Percentiles rank a stretch among this genome's conserved stretches.
Conservation (phyloP, 257 asterid genomes). For the Forsythia viridissima region DNA sequence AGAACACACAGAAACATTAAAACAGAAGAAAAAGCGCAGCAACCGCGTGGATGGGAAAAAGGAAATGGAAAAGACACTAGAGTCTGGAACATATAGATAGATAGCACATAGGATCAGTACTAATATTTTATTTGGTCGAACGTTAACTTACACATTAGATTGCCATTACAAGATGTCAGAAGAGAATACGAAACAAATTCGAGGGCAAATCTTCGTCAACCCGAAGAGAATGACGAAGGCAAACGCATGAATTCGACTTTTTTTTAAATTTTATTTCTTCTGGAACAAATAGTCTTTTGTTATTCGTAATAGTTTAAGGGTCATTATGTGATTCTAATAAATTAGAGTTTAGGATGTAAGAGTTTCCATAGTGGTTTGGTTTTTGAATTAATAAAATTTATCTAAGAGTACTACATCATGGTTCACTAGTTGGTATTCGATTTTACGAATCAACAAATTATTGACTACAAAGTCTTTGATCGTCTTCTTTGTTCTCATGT, state of each 20-base stretch:
- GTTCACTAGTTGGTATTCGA: not conserved
- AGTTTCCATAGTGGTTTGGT: not conserved
- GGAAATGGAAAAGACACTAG: not conserved
- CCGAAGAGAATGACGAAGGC: not conserved
- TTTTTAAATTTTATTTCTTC: not conserved
- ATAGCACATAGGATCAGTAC: not conserved
- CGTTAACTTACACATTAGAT: not conserved
- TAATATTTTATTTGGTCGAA: no score
- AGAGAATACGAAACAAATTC: not conserved
- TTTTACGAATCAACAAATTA: not conserved
- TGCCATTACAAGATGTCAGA: not conserved
- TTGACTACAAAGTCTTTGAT: not conserved
- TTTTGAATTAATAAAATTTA: not conserved
- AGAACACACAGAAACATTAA: not conserved
- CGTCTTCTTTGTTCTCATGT: not conserved
- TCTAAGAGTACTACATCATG: not conserved
- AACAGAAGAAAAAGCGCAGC: not conserved
- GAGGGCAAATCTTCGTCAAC: not conserved
- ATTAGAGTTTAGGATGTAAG: not conserved
- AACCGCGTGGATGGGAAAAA: not conserved
- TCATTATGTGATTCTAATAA: not conserved
- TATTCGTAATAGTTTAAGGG: not conserved
- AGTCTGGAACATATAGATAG: not conserved
- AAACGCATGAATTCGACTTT: not conserved
- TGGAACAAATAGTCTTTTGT: not conserved